Evolutionary conservation across 495 filamentous ascomycete species (phyloP), one percentile per base, ranked within the genome.

Genomic region (Penicillium atrosanguineum): DNA sequence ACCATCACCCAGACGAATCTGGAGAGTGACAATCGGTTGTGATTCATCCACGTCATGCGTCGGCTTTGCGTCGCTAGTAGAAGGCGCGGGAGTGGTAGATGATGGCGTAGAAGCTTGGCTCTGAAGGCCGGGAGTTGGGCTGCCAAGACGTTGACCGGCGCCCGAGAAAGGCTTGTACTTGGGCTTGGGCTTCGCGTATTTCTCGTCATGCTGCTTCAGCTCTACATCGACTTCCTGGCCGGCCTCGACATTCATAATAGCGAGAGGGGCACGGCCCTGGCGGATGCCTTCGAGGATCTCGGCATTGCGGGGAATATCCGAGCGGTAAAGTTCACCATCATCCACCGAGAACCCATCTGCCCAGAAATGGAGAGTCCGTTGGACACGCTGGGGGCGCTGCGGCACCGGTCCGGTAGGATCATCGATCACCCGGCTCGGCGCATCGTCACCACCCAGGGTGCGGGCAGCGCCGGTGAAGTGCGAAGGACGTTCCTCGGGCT

Each of bases 271-370:
- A 26, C 89, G 84, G 21, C 95, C 95, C 36, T 83, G 79, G 48
- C 91, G 84, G 63, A 98, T 98, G 70, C 90, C 86, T 26, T 87
- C 79, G 19, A 98, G 75, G 48, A 91, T 89, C 23, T 83, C 83
- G 18, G 85, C 83, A 62, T 97, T 95, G 6, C 82, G 82, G 15
- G 94, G 91, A 66, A 97, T 92, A 59, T 95, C 89, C 50, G 90
- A 92, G 29, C 88, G 83, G 62, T 84, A 91, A 8, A 98, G 83
- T n/a, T 87, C 84, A 18, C 94, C 94, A 62, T 97, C 92, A 57
- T 97, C 95, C 34, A 98, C 85, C 42, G 90, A 96, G 63, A 97
- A 96, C 3, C 94, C 94, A 69, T 98, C 88, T 14, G 79, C 75
- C 94, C 94, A 98, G 55, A 98, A 86, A 60, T 96, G 91, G 37